Percentiles rank a stretch among this genome's conserved stretches.
Evolutionary conservation across 768 basidiomycete genomes (phyloP).

Genomic region (Naematelia encephala): DNA sequence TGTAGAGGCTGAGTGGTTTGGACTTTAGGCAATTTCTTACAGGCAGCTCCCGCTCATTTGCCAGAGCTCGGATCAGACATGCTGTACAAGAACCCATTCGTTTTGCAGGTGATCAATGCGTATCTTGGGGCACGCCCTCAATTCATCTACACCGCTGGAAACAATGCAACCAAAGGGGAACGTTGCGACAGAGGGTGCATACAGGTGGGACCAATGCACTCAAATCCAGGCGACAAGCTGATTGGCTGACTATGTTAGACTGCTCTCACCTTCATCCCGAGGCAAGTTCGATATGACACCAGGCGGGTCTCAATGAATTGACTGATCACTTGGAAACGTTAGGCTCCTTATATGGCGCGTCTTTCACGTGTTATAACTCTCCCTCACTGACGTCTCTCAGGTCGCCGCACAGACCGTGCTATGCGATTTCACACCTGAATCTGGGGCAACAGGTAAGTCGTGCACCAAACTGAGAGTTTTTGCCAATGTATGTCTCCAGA

Average conservation of each 20-base stretch:
- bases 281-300: background rate
- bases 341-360: slow-evolving; percentile 4
- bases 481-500: background rate
- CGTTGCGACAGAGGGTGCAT: slow-evolving; percentile 1
- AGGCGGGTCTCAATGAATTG: no score
- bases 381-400: background rate
- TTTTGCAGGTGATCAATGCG: slow-evolving; percentile 2
- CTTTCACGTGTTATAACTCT: background rate
- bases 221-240: background rate
- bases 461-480: background rate
- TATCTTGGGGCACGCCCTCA: slow-evolving; percentile 2
- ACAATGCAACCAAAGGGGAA: slow-evolving; percentile 3
- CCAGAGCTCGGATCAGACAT: slow-evolving; percentile 3
- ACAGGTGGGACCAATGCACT: background rate
- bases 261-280: background rate
- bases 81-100: slow-evolving; percentile 5
- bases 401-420: slow-evolving; percentile 1
- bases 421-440: slow-evolving; percentile 2
- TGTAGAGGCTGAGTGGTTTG: no score
- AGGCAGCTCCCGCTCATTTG: background rate
- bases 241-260: slow-evolving; percentile 2
- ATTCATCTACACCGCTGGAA: slow-evolving; percentile 3
- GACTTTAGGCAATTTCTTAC: slow-evolving; percentile 1
- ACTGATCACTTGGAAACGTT: no score
- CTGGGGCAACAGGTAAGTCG: background rate